Conservation (phyloP, 2,329 filamentous ascomycete species). For the Trichophyton rubrum region DNA sequence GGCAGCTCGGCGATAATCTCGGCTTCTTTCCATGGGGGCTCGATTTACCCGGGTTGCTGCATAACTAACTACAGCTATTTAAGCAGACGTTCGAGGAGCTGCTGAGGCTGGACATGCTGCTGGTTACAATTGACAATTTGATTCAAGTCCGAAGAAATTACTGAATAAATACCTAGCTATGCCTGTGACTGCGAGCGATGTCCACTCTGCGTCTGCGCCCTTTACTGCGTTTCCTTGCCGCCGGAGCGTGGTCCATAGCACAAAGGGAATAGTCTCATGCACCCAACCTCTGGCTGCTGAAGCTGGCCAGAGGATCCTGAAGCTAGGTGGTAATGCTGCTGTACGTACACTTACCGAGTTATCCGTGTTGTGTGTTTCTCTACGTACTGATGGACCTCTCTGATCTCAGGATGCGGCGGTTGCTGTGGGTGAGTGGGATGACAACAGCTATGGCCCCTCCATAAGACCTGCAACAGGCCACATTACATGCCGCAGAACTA, state of each 20-base stretch:
- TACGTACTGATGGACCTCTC: neutral
- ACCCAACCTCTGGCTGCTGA: slow-evolving; percentile 81
- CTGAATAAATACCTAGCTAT: neutral
- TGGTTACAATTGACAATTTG: neutral
- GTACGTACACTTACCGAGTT: slow-evolving; percentile 40
- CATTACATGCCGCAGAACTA: neutral
- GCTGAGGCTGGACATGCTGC: neutral
- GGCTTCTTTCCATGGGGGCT: neutral
- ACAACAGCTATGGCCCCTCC: neutral
- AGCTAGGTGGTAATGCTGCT: slow-evolving; percentile 82
- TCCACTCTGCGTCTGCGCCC: slow-evolving; percentile 8
- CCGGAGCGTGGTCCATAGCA: slow-evolving; percentile 85
- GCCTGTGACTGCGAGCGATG: slow-evolving; percentile 8
- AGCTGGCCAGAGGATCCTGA: slow-evolving; percentile 74
- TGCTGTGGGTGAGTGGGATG: slow-evolving; percentile 55
- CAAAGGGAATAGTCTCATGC: slow-evolving; percentile 78
- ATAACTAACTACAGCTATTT: neutral
- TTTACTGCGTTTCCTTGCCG: slow-evolving; percentile 63
- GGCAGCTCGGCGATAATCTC: slow-evolving; percentile 1
- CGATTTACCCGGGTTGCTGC: neutral
- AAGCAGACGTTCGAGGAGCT: neutral
- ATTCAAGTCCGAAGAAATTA: neutral
- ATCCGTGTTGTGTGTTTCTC: too few species aligned
- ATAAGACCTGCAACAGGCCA: neutral
- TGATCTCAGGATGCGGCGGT: slow-evolving; percentile 73